phyloP scores from a whole-genome alignment of 768 basidiomycete genomes.

The Saitozyma sp. region DNA sequence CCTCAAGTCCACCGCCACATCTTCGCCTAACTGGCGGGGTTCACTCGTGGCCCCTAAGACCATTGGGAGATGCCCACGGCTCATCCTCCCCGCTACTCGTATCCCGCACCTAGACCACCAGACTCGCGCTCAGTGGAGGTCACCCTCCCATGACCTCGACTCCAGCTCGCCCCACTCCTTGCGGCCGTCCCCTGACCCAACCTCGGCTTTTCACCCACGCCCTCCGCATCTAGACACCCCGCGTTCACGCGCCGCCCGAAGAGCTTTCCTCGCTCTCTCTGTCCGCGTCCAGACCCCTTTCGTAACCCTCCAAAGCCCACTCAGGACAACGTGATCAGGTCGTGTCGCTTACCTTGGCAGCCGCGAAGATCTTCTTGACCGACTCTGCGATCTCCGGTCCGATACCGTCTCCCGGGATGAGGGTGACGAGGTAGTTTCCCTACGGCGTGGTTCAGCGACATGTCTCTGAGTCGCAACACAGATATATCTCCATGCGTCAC shows the following conservation, averaged over 20 bases:
- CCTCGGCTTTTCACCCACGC: no score
- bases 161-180: no score
- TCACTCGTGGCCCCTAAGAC: no score
- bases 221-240: no score
- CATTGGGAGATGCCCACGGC: not conserved
- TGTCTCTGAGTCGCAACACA: not conserved
- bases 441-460: constrained; percentile 48
- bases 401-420: constrained; percentile 98
- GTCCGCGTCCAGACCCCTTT: not conserved
- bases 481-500: constrained; percentile 18
- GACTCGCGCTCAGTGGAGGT: no score
- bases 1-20: no score
- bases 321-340: not conserved
- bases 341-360: constrained; percentile 64
- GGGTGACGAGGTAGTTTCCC: constrained; percentile 95
- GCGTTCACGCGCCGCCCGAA: not conserved
- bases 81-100: no score
- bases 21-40: no score
- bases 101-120: no score
- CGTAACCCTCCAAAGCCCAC: not conserved
- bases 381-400: constrained; percentile 98
- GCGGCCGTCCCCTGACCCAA: no score
- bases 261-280: not conserved
- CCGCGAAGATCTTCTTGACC: constrained; percentile 86
- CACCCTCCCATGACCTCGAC: no score